Evolutionary conservation across 495 filamentous ascomycete species (phyloP).

Genomic region (Niebla homalea): DNA sequence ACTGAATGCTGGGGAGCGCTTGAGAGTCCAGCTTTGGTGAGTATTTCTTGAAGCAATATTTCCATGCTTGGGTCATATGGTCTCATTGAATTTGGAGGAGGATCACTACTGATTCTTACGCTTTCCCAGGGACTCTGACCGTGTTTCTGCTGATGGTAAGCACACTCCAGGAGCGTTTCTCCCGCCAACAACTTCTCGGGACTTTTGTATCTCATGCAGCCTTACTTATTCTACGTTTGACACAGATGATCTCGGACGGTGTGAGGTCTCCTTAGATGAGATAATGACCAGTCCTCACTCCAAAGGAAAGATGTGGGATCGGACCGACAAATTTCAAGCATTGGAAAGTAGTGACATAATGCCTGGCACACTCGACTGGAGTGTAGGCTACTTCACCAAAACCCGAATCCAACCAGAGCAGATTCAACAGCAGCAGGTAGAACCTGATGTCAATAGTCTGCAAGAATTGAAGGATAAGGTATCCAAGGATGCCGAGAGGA

Average conservation of each 20-base stretch:
- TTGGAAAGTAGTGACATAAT: slow-evolving; percentile 48
- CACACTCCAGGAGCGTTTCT: no score
- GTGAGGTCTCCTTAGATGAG: slow-evolving; percentile 50
- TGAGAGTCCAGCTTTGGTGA: slow-evolving; percentile 52
- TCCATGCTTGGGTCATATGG: no score
- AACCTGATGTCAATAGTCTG: slow-evolving; percentile 33
- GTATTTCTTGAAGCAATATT: no score
- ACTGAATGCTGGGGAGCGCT: slow-evolving; percentile 55
- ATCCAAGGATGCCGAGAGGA: slow-evolving; percentile 35
- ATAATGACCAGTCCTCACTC: slow-evolving; percentile 43
- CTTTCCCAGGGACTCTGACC: slow-evolving; percentile 41
- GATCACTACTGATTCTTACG: no score
- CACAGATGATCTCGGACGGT: slow-evolving; percentile 47
- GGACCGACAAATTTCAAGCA: slow-evolving; percentile 46
- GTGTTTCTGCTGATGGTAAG: slow-evolving; percentile 45
- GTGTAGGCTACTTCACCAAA: slow-evolving; percentile 58
- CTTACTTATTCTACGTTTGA: no score
- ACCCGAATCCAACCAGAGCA: slow-evolving; percentile 40
- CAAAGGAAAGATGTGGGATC: slow-evolving; percentile 39
- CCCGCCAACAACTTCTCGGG: no score
- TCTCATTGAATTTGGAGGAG: no score
- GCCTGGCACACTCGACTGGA: slow-evolving; percentile 58
- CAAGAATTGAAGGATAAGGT: slow-evolving; percentile 42
- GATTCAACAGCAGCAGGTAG: slow-evolving; percentile 39
- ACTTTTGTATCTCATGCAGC: no score